Conservation (phyloP, 305 asterid species). For the Nicotiana rustica region DNA sequence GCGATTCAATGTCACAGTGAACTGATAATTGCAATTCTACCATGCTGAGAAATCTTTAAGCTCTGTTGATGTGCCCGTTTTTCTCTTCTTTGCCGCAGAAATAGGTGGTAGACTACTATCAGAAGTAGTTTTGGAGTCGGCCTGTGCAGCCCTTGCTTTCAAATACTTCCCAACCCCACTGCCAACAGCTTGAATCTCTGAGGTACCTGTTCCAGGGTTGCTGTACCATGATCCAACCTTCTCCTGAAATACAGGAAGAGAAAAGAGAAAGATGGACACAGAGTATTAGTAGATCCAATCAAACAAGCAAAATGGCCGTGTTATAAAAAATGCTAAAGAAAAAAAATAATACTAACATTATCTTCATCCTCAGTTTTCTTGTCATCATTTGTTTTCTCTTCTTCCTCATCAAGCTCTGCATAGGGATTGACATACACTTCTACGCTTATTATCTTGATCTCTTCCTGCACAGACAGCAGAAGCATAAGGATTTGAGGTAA, state of each 20-base stretch:
- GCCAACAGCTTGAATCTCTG: constrained; percentile 62
- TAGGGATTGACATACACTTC: constrained; percentile 90
- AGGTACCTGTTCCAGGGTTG: constrained; percentile 67
- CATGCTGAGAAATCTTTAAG: constrained; percentile 83
- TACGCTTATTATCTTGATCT: constrained; percentile 78
- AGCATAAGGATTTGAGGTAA: constrained; percentile 8
- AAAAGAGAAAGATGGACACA: not conserved
- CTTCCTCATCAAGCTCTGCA: constrained; percentile 81
- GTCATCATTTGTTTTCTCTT: constrained; percentile 61
- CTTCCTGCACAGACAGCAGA: constrained; percentile 62
- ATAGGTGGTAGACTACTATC: constrained; percentile 55
- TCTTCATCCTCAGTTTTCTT: constrained; percentile 71
- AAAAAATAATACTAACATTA: constrained; percentile 53
- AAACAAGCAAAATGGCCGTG: constrained; percentile 31
- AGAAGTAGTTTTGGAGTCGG: constrained; percentile 48
- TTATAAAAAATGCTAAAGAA: not conserved
- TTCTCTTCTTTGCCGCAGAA: constrained; percentile 74
- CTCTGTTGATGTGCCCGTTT: constrained; percentile 57
- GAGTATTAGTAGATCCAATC: not conserved
- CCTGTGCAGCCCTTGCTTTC: constrained; percentile 52
- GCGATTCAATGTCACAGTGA: not conserved
- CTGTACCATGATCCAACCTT: constrained; percentile 96
- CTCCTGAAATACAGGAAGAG: constrained; percentile 60
- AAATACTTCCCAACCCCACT: constrained; percentile 90
- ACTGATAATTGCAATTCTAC: constrained; percentile 47